A percentile compares a stretch with the other conserved stretches of the same genome.
Evolutionary conservation across 805 yeast genomes (phyloP).

Genomic region (Pichia nakasei): DNA sequence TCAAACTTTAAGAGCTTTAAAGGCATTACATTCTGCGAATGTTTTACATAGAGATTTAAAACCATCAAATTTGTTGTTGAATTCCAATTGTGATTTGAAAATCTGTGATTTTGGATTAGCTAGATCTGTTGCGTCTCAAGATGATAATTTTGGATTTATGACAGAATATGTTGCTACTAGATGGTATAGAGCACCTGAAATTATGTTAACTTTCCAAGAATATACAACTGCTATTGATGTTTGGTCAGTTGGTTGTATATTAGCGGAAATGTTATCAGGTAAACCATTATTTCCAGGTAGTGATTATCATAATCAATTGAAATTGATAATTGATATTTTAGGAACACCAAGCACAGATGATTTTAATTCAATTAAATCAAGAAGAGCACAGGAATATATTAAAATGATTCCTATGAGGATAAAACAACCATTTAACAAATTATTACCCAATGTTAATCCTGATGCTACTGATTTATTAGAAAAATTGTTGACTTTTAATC

Average conservation of each 20-base stretch:
- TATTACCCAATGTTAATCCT: conserved; percentile 50
- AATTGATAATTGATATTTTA: conserved; percentile 72
- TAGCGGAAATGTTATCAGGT: conserved; percentile 83
- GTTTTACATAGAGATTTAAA: conserved; percentile 90
- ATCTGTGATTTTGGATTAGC: conserved; percentile 94
- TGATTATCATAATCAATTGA: conserved; percentile 86
- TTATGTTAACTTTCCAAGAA: conserved; percentile 88
- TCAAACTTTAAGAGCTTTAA: conserved; percentile 83
- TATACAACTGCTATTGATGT: conserved; percentile 93
- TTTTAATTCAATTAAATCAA: conserved; percentile 62
- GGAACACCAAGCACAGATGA: conserved; percentile 86
- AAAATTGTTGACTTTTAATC: conserved; percentile 74
- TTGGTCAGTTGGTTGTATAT: conserved; percentile 94
- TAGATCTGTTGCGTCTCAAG: conserved; percentile 49
- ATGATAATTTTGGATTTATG: conserved; percentile 72
- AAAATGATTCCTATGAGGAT: conserved; percentile 65
- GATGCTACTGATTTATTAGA: conserved; percentile 58
- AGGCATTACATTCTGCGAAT: conserved; percentile 88
- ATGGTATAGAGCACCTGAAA: conserved; percentile 97
- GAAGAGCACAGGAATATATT: conserved; percentile 84
- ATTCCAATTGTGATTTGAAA: conserved; percentile 89
- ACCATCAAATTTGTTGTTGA: conserved; percentile 78
- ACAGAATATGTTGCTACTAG: conserved; percentile 97
- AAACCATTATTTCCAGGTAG: conserved; percentile 89
- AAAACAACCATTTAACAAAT: conserved; percentile 45